Base-by-base conservation (phyloP, 164 flowering plant genomes). In the Houttuynia cordata region DNA sequence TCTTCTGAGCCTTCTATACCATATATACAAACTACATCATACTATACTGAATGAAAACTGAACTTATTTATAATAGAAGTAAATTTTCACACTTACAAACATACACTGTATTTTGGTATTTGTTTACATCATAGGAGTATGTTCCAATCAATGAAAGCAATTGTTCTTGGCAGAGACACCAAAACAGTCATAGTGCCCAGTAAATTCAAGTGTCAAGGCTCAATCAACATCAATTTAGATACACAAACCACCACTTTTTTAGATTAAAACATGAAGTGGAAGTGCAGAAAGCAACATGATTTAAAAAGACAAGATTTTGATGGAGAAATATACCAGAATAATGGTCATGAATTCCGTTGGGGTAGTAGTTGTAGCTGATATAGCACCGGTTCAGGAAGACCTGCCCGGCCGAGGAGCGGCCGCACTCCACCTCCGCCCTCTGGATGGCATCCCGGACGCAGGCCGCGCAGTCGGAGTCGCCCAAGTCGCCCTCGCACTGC, bases 401-500 rank as follows among this genome's bases (percentile, higher is more conserved):
- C 68, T 84, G 84, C 21, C 89, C 90, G 15, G 88, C 73, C 23
- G 74, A 68, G 0, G 97, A 76, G 59, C 74, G 73, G 6, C 99
- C 96, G 72, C 99, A 93, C 54, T 90, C 96, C 68, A 76, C 88
- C 71, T 88, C 83, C 67, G 86, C 82, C 67, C 67, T 79, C 72
- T 86, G 91, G 8, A 83, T 80, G 24, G 97, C 97, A 71, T 20
- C 71, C 50, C 83, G 81, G 34, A 86, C 77, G 71, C 99, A 93
- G 24, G 65, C 77, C 6, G 77, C 82, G 63, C 99, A 93, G 75
- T 88, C 97, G 6, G 81, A 62, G 19, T 67, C 66, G 12, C 95
- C 80, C 64, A 90, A 67, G 75, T 90, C 97, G 2, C 95, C 97
- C 50, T 93, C 86, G 74, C 99, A 93, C 49, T 93, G 99, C 13